Evolutionary conservation across 176 grass and related monocot genomes (phyloP), one percentile per base, ranked within the genome.

Genomic region (Stipa capillata): DNA sequence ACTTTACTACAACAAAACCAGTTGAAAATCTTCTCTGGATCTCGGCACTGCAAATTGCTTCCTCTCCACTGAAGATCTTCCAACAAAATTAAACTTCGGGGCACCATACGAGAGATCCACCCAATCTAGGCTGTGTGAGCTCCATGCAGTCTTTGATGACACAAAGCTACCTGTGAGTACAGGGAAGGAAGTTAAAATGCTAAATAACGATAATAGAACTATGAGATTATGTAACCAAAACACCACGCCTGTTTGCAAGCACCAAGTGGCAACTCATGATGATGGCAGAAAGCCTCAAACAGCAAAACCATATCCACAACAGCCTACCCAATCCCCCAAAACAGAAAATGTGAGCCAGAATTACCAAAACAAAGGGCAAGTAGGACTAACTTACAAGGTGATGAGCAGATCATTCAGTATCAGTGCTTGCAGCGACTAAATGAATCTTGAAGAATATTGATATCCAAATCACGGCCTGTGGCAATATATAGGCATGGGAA

Each of bases 391-490:
- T 84, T 75, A 75, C 74, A 43, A 24, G 23, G 62, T 54, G 24
- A 37, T 2, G 3, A 80, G 20, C 34, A 59, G 24, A 68, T 10
- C 43, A 23, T 17, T 21, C 5, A 43, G 17, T 37, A 28, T 80
- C 76, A 84, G 27, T 54, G 15, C 43, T 89, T 89, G 83, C 95
- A 94, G 51, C 68, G 73, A 85, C 90, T 87, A 23, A 98, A 90
- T 60, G 89, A 88, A 85, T 94, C 80, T 77, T 78, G 61, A 64
- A 98, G 92, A 85, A 56, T 56, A 58, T 65, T 64, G 56, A 87
- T 73, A 73, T 98, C 92, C 83, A 98, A 77, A 90, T 98, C 84
- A 68, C 68, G 73, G 65, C 95, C 95, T 98, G 92, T 39, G 7
- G 66, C 57, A 80, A 58, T 55, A 58, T 55, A 77, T 77, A 49